These are phyloP conservation scores for Acanthamoeba sp. DNA, from an alignment of 208 protist genomes.

Conservation along the genomic window DNA sequence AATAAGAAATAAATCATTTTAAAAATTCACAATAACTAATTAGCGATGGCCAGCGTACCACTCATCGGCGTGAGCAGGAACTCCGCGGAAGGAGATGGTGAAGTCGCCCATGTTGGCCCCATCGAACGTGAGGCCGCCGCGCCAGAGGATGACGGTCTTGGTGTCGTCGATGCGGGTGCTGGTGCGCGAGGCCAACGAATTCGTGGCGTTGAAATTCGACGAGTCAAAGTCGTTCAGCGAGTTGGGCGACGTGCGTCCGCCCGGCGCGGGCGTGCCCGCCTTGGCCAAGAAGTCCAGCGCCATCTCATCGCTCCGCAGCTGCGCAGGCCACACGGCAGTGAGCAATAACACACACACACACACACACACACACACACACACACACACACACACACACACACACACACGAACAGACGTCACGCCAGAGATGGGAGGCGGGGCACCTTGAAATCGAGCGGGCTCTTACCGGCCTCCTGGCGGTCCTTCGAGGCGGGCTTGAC, in stretches of 20 bases:
- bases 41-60: not conserved
- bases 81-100: constrained; percentile 65
- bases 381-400: not conserved
- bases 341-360: too few species aligned
- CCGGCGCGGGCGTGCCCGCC: not conserved
- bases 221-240: constrained; percentile 39
- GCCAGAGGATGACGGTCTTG: constrained; percentile 68
- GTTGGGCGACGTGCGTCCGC: not conserved
- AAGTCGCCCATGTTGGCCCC: constrained; percentile 48
- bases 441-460: not conserved
- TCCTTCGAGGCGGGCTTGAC: not conserved
- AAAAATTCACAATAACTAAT: not conserved
- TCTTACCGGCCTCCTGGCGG: not conserved
- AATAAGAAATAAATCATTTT: not conserved
- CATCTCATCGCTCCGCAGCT: constrained; percentile 39
- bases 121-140: constrained; percentile 43
- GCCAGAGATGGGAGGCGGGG: too few species aligned
- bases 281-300: constrained; percentile 17
- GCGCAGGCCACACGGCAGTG: not conserved
- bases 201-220: constrained; percentile 31
- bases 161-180: constrained; percentile 46
- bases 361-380: too few species aligned
- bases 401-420: too few species aligned
- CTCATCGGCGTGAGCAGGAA: not conserved
- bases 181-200: not conserved